These are phyloP conservation scores for Hippophae rhamnoides DNA, from an alignment of 306 rosid genomes.

Conservation along the genomic window DNA sequence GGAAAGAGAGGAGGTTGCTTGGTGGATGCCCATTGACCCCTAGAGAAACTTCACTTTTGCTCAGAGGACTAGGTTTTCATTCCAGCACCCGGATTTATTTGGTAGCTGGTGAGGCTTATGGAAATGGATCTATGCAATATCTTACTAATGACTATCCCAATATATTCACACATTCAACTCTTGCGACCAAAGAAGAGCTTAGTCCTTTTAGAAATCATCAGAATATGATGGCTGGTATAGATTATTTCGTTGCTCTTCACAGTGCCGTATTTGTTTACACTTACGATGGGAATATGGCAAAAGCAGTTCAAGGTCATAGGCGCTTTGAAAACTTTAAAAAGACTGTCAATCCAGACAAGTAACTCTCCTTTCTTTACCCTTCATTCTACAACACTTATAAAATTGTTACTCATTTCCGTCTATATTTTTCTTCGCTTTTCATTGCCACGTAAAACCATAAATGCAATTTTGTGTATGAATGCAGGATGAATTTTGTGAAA, in stretches of 20 bases:
- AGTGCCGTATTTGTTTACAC: constrained; percentile 79
- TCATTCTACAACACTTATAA: constrained; percentile 1
- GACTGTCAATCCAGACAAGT: constrained; percentile 97
- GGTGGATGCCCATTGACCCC: constrained; percentile 98
- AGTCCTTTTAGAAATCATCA: constrained; percentile 70
- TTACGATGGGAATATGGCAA: constrained; percentile 98
- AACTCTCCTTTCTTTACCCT: constrained; percentile 21
- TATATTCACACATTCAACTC: constrained; percentile 74
- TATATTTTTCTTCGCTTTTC: constrained; percentile 7
- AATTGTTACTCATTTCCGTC: constrained; percentile 2
- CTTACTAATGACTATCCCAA: constrained; percentile 70
- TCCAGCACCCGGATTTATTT: constrained; percentile 72
- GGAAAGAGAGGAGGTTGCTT: constrained; percentile 84
- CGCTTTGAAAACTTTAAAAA: constrained; percentile 88
- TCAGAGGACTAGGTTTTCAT: constrained; percentile 75
- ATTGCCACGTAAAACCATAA: constrained; percentile 4
- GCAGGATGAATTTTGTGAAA: constrained; percentile 82
- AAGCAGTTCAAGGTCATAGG: constrained; percentile 98
- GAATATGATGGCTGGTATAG: constrained; percentile 98
- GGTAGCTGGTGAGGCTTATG: constrained; percentile 93
- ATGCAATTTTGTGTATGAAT: constrained; percentile 15
- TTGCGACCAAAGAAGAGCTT: constrained; percentile 67
- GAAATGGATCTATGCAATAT: constrained; percentile 79
- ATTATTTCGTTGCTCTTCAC: constrained; percentile 84
- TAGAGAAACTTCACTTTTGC: constrained; percentile 84